These are phyloP conservation scores for Fusarium miscanthi DNA, from an alignment of 2,329 filamentous ascomycete species.

Conservation along the genomic window DNA sequence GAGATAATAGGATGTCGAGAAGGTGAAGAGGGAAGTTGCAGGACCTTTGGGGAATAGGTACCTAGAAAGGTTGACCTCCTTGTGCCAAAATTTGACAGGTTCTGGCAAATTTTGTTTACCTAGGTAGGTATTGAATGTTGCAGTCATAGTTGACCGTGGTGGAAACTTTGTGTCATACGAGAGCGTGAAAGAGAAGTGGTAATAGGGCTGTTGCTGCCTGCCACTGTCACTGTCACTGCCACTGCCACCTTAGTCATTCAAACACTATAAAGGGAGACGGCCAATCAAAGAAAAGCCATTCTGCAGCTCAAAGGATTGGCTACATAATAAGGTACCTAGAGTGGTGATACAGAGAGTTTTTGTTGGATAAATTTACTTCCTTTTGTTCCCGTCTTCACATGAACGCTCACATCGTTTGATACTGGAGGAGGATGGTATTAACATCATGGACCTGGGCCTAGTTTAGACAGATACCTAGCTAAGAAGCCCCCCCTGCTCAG, in stretches of 20 bases:
- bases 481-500: slow-evolving; percentile 13
- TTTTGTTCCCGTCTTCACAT: neutral
- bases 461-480: neutral
- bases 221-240: neutral
- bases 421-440: neutral
- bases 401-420: neutral
- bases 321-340: neutral
- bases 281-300: neutral
- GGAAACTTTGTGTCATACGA: neutral
- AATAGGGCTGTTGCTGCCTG: slow-evolving; percentile 11
- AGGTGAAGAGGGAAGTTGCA: neutral
- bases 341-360: neutral
- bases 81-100: neutral
- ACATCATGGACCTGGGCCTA: neutral
- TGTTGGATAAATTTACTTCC: neutral
- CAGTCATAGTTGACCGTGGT: neutral
- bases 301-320: neutral
- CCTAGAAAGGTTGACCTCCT: neutral
- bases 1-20: neutral
- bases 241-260: neutral
- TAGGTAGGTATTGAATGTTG: neutral
- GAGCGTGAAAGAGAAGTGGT: neutral
- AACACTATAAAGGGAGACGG: neutral
- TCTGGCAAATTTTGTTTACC: neutral
- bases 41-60: neutral